Percentiles rank a stretch among this genome's conserved stretches.
phyloP scores from a whole-genome alignment of 257 asterid genomes.

The Solanum virginianum region DNA sequence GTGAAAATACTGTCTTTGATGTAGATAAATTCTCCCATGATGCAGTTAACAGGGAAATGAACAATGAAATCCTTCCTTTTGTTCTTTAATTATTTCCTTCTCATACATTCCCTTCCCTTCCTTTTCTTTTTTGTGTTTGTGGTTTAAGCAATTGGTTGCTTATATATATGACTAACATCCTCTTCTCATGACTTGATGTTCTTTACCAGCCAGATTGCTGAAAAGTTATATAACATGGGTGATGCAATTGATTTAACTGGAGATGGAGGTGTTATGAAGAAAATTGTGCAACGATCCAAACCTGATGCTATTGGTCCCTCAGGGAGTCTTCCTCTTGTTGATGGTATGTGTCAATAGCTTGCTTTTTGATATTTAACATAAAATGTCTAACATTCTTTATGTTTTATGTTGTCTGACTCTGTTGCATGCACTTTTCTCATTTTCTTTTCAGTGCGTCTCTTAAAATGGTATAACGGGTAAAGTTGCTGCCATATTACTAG shows the following conservation, averaged over 20 bases:
- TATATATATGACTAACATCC: background rate
- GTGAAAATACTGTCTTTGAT: background rate
- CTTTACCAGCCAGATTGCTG: constrained; percentile 18
- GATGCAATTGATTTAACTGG: constrained; percentile 74
- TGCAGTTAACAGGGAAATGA: background rate
- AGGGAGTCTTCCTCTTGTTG: constrained; percentile 75
- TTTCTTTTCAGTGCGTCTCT: background rate
- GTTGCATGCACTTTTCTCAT: background rate
- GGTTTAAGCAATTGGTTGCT: background rate
- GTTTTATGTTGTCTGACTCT: background rate
- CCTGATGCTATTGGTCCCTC: constrained; percentile 81
- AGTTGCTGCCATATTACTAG: too few relatives aligned
- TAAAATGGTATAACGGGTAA: too few relatives aligned
- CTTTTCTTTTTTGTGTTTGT: background rate
- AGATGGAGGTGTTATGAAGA: constrained; percentile 92
- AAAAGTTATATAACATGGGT: constrained; percentile 35
- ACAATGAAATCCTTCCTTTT: background rate
- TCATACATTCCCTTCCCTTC: background rate
- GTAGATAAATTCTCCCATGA: background rate
- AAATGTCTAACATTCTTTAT: background rate
- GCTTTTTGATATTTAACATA: background rate
- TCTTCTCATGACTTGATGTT: background rate
- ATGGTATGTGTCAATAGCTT: constrained; percentile 39
- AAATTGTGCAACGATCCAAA: constrained; percentile 54
- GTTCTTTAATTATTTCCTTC: background rate